Evolutionary conservation across 2,329 filamentous ascomycete species (phyloP), one percentile per base, ranked within the genome.

Genomic region (Verticillium isaacii): DNA sequence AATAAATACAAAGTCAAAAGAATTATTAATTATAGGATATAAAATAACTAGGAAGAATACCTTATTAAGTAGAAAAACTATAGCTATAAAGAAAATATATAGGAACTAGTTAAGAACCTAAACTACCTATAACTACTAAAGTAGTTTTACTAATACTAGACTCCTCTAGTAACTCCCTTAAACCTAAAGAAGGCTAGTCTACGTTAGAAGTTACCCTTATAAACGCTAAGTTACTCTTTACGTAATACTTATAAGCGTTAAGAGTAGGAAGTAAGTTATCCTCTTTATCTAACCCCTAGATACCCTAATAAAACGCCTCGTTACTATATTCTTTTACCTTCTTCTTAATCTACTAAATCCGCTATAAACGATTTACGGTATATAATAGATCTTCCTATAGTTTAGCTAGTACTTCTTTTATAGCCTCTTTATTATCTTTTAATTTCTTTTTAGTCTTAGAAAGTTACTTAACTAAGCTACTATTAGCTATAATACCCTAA

Each of bases 251-350:
- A 57, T 34, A 60, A 57, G 58, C 6, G 6, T 36, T 41, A 61
- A 36, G 61, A 37, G 63, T 61, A 56, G 56, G 60, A 14, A 59
- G 50, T 57, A 63, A 54, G 4, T 25, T 25, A 55, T 54, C 52
- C 50, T 60, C 58, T 50, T 59, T 58, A 58, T 57, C 32, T 41
- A 41, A 3, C 34, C 50, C 56, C 19, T 54, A 25, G 23, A n/a
- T 55, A 12, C 12, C 50, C 12, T 25, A 9, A 25, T 55, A 55
- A 55, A 55, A 29, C 19, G 25, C n/a, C 23, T 55, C 5, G 6
- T 36, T 36, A 36, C 34, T 36, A 36, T 6, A 6, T 5, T 36
- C 34, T 12, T 55, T 14, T 6, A 29, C 12, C n/a, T 14, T 52
- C 57, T 12, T 23, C 55, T 37, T 57, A n/a, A 50, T 37, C 15